Percentiles rank a stretch among this genome's conserved stretches.
Evolutionary conservation across 257 asterid species (phyloP).

Genomic region (Ajuga chamaepitys): DNA sequence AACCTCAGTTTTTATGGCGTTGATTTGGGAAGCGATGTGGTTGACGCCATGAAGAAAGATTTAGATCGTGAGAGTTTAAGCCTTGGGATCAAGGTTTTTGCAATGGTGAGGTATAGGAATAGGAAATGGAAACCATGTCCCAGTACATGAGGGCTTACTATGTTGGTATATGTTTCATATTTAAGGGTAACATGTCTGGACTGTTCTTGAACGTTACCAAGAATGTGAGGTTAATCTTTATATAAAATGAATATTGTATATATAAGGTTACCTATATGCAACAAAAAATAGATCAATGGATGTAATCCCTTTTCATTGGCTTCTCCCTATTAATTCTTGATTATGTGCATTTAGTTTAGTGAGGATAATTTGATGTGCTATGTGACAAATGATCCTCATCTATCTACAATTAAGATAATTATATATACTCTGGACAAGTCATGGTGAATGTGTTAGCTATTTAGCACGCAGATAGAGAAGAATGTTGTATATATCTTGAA

Average conservation of each 20-base stretch:
- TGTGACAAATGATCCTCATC: not conserved
- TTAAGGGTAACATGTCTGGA: conserved; percentile 17
- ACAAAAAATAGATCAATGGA: conserved; percentile 7
- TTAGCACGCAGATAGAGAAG: not conserved
- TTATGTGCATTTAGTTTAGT: not conserved
- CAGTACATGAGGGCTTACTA: conserved; percentile 27
- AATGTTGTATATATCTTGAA: not conserved
- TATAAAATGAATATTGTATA: conserved; percentile 3
- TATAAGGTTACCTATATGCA: not conserved
- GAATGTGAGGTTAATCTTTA: conserved; percentile 27
- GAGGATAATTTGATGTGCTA: not conserved
- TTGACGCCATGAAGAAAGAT: conserved; percentile 20
- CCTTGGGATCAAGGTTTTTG: conserved; percentile 19
- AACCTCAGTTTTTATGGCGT: conserved; percentile 12
- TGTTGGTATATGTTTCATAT: conserved; percentile 22
- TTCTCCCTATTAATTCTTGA: not conserved
- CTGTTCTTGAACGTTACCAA: conserved; percentile 16
- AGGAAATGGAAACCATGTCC: conserved; percentile 17
- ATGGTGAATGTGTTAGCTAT: not conserved
- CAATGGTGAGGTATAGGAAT: conserved; percentile 5
- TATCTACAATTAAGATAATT: not conserved
- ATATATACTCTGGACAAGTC: not conserved
- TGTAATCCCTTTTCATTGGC: not conserved
- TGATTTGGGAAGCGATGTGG: conserved; percentile 11
- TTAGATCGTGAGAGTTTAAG: conserved; percentile 26